phyloP scores from a whole-genome alignment of 257 asterid species.

The Misopates orontium region DNA sequence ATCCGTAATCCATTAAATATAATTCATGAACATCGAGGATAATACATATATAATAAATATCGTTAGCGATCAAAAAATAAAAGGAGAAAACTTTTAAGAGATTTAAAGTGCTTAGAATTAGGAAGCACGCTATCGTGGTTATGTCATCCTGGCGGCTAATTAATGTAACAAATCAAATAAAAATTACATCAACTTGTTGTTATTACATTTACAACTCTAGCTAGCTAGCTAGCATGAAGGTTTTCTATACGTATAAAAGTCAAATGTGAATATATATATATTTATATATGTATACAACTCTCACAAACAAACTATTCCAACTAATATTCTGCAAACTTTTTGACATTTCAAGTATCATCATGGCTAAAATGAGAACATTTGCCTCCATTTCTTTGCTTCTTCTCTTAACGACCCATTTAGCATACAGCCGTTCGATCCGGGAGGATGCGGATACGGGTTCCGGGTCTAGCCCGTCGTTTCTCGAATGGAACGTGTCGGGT shows the following conservation, averaged over 20 bases:
- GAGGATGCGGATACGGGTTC: constrained; percentile 21
- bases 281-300: too few species aligned
- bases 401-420: constrained; percentile 29
- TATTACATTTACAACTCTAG: not conserved
- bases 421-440: constrained; percentile 39
- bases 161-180: not conserved
- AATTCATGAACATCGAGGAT: too few species aligned
- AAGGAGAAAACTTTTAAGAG: too few species aligned
- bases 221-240: not conserved
- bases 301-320: not conserved
- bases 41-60: too few species aligned
- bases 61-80: too few species aligned
- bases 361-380: constrained; percentile 28
- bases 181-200: constrained; percentile 5
- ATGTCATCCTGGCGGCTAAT: constrained; percentile 25
- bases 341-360: too few species aligned
- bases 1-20: too few species aligned
- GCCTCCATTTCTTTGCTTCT: constrained; percentile 29
- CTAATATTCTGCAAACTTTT: not conserved
- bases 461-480: constrained; percentile 9
- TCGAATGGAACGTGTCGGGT: constrained; percentile 25
- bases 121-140: too few species aligned
- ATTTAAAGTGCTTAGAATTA: too few species aligned
- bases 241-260: not conserved
- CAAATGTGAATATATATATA: constrained; percentile 2